Conservation (phyloP, 441 rosid species). For the Bocquillonia castaneifolia region DNA sequence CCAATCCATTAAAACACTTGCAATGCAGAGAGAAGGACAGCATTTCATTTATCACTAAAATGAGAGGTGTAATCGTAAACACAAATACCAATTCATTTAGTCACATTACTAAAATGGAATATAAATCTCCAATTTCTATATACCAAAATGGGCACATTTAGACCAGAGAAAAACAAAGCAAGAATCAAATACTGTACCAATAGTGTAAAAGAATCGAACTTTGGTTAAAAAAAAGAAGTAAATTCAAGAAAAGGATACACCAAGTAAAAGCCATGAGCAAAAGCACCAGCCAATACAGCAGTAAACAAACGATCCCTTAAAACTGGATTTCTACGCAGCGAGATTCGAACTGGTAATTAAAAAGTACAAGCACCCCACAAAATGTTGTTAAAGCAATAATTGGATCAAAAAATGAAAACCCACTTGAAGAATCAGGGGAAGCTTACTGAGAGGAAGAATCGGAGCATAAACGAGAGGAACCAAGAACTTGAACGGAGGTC, state of each 20-base stretch:
- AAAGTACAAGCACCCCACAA: background rate
- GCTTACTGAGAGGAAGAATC: slow-evolving; percentile 75
- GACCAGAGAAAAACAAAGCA: background rate
- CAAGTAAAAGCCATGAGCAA: slow-evolving; percentile 80
- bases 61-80: background rate
- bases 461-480: slow-evolving; percentile 94
- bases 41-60: no score
- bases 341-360: slow-evolving; percentile 48
- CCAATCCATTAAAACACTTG: no score
- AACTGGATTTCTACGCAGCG: slow-evolving; percentile 67
- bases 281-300: slow-evolving; percentile 71
- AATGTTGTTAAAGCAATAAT: background rate
- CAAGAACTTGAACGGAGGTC: slow-evolving; percentile 68
- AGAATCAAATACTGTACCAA: slow-evolving; percentile 5
- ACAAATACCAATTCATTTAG: background rate
- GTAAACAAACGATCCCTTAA: slow-evolving; percentile 78
- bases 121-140: background rate
- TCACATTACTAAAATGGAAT: background rate
- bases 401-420: background rate
- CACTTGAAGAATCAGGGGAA: background rate
- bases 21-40: no score
- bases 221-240: background rate
- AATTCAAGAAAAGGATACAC: slow-evolving; percentile 63
- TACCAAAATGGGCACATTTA: slow-evolving; percentile 8
- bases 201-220: background rate